Base-by-base conservation (phyloP, 768 basidiomycete genomes). In the Punctularia strigosozonata region DNA sequence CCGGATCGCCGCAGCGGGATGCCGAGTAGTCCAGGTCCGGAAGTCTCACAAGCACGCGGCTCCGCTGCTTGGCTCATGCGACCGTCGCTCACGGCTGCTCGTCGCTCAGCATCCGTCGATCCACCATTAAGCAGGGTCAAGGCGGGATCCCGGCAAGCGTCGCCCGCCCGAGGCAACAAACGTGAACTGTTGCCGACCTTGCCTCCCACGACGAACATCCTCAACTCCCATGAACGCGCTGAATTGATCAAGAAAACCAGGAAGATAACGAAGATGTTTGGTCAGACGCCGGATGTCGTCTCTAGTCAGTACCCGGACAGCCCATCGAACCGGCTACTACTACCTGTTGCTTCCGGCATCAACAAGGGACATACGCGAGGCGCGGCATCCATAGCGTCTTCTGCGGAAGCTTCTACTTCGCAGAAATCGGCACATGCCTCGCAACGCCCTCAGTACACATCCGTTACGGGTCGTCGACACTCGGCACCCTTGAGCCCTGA, bases 251-350 rank as follows among this genome's bases (percentile, higher is more conserved):
- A 74, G 39, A 80, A 78, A 48, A 73, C 77, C 37, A 76, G 80
- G 49, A 90, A 90, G 56, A 70, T 89, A 35, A 67, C 80, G n/a
- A 77, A 79, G 45, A 61, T 89, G n/a, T 78, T 89, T 39, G 86
- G 86, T 30, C 68, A 75, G 55, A 73, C 67, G 3, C 82, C 80
- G 3, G n/a, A n/a, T n/a, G 66, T 61, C 4, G 60, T 64, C 4
- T 69, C 70, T 7, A 59, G 55, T 5, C 47, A 66, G 37, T 45
- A 55, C 26, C 26, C 26, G 8, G 26, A 6, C 22, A 15, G 8
- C 25, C 40, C 28, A 26, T 31, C 18, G 34, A 17, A 20, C 13
- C 20, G 38, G 31, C 22, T 40, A 22, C 15, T 22, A 24, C 26
- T 26, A 19, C 38, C n/a, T 5, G n/a, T 38, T 23, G 34, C 21